Evolutionary conservation across 2,329 filamentous ascomycete species (phyloP).

Genomic region (Trichoderma hamatum): DNA sequence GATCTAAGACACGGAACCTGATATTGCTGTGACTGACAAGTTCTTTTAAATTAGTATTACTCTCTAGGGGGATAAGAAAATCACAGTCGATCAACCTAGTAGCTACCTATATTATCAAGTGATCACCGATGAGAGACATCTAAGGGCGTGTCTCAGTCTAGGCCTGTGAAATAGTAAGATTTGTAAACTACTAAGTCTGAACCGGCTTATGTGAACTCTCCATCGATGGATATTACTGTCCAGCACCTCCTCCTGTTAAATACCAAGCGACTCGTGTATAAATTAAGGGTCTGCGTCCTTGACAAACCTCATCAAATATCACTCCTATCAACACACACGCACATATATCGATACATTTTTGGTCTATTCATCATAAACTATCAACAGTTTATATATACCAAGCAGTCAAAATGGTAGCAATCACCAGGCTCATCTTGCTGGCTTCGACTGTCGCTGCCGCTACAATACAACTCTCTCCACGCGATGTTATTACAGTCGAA

Average conservation of each 20-base stretch:
- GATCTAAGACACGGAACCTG: too few relatives aligned
- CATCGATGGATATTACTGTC: neutral
- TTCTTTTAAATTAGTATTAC: too few relatives aligned
- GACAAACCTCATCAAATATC: neutral
- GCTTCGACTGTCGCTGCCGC: neutral
- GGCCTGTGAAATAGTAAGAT: neutral
- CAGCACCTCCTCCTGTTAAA: neutral
- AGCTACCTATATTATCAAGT: too few relatives aligned
- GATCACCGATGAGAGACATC: too few relatives aligned
- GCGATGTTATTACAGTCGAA: too few relatives aligned
- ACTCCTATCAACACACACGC: neutral
- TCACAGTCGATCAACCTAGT: too few relatives aligned
- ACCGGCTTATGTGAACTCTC: neutral
- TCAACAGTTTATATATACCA: too few relatives aligned
- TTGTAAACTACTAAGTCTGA: neutral
- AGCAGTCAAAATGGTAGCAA: neutral
- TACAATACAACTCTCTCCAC: neutral
- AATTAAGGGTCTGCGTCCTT: neutral
- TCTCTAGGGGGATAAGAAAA: too few relatives aligned
- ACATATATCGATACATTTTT: neutral
- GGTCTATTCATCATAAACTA: neutral
- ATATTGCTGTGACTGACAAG: too few relatives aligned
- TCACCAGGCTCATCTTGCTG: neutral
- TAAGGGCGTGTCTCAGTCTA: neutral
- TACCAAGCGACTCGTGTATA: neutral